Base-by-base conservation (phyloP, 2,329 filamentous ascomycete genomes). In the Lachnellula willkommii region DNA sequence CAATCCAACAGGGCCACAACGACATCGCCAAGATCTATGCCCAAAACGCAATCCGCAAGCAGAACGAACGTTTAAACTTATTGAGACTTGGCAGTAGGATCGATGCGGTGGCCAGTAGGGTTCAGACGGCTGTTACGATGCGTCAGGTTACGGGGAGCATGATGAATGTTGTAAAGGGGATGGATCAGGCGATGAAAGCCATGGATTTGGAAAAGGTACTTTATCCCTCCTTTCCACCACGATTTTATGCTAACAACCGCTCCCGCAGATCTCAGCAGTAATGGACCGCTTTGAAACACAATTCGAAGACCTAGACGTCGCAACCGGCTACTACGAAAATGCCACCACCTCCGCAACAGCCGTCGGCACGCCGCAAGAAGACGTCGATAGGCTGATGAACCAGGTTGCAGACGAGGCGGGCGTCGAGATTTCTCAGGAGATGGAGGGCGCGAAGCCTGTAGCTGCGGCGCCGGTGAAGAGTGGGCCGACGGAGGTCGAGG, bases 391-490 rank as follows among this genome's bases (percentile, higher is more conserved):
- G 63, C 75, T 95, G 60, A 87, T 95, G 73, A 87, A 83, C 61
- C 88, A 95, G 74, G 83, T 94, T 45, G 90, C 90, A 60, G 91
- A 95, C 71, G 90, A 95, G 71, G 90, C 89, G 9, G 91, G 91
- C 53, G 82, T 96, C 52, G 88, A 94, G 72, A 77, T 95, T 39
- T 84, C 84, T 63, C 81, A 87, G 69, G 89, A 94, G 73, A 84
- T 95, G 72, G 76, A 62, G 54, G 74, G 74, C 12, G 80, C 70
- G 12, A 80, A 77, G 65, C 77, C 78, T 26, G 84, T 86, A 47
- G 81, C 86, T 7, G 75, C 80, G 14, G 75, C 79, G 17, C 79
- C 79, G 66, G 74, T 75, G 5, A 79, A 79, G 70, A 79, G 78
- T 56, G 87, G 88, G 60, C 87, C 87, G 2, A 88, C 86, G 2